Percentiles rank a stretch among this genome's conserved stretches.
Evolutionary conservation across 768 basidiomycete genomes (phyloP).

Genomic region (Xerocomellus amylosporus): DNA sequence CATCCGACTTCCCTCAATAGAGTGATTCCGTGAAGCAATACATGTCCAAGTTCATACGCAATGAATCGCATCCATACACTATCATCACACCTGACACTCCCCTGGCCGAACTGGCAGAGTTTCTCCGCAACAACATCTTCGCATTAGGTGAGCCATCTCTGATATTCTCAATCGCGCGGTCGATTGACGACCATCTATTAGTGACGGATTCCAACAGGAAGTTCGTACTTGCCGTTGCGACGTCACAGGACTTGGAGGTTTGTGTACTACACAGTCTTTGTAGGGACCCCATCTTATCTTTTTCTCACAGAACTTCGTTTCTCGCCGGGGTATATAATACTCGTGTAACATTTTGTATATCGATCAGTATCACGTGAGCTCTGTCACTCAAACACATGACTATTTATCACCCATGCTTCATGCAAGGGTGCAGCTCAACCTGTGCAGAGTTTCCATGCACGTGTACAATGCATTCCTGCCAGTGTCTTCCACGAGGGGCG

Average conservation of each 20-base stretch:
- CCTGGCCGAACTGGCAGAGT: conserved; percentile 76
- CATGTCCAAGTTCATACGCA: conserved; percentile 75
- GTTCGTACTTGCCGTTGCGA: conserved; percentile 81
- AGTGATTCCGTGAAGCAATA: conserved; percentile 66
- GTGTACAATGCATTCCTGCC: not conserved
- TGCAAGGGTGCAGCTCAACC: not conserved
- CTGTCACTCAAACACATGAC: not conserved
- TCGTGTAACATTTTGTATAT: conserved; percentile 1
- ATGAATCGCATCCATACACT: conserved; percentile 63
- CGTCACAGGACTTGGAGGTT: conserved; percentile 66
- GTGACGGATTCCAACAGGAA: conserved; percentile 83
- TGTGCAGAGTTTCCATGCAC: not conserved
- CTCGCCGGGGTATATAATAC: conserved; percentile 26
- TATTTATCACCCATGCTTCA: not conserved
- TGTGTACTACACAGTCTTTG: not conserved
- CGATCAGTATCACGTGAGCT: not conserved
- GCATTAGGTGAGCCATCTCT: conserved; percentile 59
- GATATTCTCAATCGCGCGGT: not conserved
- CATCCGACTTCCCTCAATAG: conserved; percentile 35
- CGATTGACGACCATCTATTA: conserved; percentile 28
- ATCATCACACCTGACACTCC: conserved; percentile 79
- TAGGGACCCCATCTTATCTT: not conserved
- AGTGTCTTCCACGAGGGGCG: not conserved
- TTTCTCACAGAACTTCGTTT: conserved; percentile 27
- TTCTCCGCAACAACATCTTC: conserved; percentile 69